phyloP scores from a whole-genome alignment of 2,329 filamentous ascomycete species.

The Conoideocrella luteorostrata region DNA sequence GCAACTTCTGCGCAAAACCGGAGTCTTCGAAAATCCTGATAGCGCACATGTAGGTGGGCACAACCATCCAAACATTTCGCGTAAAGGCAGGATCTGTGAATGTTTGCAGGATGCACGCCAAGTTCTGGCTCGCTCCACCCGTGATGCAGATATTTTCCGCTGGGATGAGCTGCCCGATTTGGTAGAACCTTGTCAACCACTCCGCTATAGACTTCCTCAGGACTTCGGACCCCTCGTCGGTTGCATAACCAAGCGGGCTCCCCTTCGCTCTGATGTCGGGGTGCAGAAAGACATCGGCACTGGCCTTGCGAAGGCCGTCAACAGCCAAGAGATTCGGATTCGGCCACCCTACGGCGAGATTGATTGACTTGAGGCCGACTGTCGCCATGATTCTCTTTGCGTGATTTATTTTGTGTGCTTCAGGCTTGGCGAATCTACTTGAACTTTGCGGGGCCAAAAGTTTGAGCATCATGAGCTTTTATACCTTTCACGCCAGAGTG shows the following conservation, averaged over 20 bases:
- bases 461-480: too few species aligned
- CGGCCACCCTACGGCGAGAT: constrained; percentile 65
- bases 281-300: constrained; percentile 48
- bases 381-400: too few species aligned
- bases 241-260: constrained; percentile 70
- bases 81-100: constrained; percentile 77
- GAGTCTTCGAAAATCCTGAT: constrained; percentile 81
- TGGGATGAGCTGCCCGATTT: not conserved
- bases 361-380: constrained; percentile 40
- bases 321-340: constrained; percentile 51
- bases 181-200: constrained; percentile 52
- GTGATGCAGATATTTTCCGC: constrained; percentile 66
- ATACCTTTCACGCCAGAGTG: too few species aligned
- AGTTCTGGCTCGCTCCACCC: constrained; percentile 77
- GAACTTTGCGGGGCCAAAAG: too few species aligned
- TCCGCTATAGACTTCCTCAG: constrained; percentile 60
- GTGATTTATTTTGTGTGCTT: too few species aligned
- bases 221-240: constrained; percentile 67
- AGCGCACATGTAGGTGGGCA: constrained; percentile 78
- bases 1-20: constrained; percentile 61
- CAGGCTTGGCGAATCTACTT: too few species aligned
- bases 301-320: constrained; percentile 23
- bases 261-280: constrained; percentile 35
- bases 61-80: constrained; percentile 69
- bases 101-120: constrained; percentile 70